Base-by-base conservation (phyloP, 495 filamentous ascomycete species). In the Evernia prunastri region DNA sequence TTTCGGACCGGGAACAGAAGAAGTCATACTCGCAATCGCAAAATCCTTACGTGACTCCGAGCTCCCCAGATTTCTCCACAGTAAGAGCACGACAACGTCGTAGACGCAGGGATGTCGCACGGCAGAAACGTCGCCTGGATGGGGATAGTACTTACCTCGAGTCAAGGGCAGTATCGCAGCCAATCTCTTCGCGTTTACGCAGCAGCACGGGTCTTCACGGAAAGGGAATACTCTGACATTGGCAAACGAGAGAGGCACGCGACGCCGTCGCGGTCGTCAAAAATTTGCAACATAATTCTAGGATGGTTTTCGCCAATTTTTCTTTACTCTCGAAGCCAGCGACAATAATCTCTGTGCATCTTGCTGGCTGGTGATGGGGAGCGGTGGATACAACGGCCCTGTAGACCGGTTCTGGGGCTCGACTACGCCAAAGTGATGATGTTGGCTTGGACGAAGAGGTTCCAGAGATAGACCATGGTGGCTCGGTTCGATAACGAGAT, bases 121-220 rank as follows among this genome's bases (percentile, higher is more conserved):
- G 23, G 23, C 45, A 49, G 45, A 49, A 25, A 49, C 23, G 23
- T 25, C n/a, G 45, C 45, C n/a, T 25, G 9, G n/a, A 49, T 23
- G n/a, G n/a, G 9, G 3, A 49, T 27, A 49, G 23, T 25, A 49
- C n/a, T 49, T 25, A 25, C 23, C 45, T 10, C n/a, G 45, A 13
- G 23, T 27, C 45, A 10, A 49, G 23, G 23, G 45, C 23, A 49
- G 45, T 25, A 49, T 23, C 45, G 25, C 45, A 49, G 45, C 23
- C 45, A 49, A 49, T 27, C 45, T 49, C 45, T 49, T 49, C 45
- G 45, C 45, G 45, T 25, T 49, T 49, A 49, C 45, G 45, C 23
- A 49, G 45, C 45, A 49, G 45, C 45, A 49, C n/a, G 45, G 42
- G 23, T 4, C 9, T 49, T 25, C 45, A 25, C n/a, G 10, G 10